A percentile compares a stretch with the other conserved stretches of the same genome.
These are phyloP conservation scores for Epichloe aotearoae DNA, from an alignment of 2,329 filamentous ascomycete genomes.

Conservation along the genomic window DNA sequence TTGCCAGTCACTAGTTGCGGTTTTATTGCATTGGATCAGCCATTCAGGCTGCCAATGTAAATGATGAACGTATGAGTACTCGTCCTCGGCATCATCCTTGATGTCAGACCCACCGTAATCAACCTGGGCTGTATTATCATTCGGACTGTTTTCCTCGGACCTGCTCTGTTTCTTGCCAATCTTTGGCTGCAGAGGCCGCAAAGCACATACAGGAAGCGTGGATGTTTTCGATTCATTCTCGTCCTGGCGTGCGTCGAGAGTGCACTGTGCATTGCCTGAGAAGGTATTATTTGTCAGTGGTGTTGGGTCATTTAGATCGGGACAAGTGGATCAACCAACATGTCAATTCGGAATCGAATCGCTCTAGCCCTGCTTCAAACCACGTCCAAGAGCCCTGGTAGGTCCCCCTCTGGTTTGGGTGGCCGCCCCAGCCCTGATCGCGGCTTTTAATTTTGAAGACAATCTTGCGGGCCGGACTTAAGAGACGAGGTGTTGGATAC, in stretches of 20 bases:
- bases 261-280: conserved; percentile 17
- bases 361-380: conserved; percentile 50
- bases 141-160: background rate
- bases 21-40: conserved; percentile 35
- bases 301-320: too few relatives aligned
- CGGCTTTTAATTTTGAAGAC: conserved; percentile 43
- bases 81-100: conserved; percentile 4
- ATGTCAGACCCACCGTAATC: background rate
- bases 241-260: conserved; percentile 16
- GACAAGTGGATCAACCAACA: conserved; percentile 13
- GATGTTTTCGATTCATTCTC: conserved; percentile 10
- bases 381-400: conserved; percentile 43
- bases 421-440: conserved; percentile 45
- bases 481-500: conserved; percentile 26
- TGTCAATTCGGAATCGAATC: conserved; percentile 27
- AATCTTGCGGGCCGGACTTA: conserved; percentile 43
- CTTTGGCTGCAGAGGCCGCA: conserved; percentile 24
- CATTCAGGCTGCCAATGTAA: conserved; percentile 22
- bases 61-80: conserved; percentile 23
- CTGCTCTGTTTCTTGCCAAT: conserved; percentile 7
- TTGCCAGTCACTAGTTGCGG: conserved; percentile 19
- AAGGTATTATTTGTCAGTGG: conserved; percentile 2
- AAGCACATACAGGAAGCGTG: conserved; percentile 19
- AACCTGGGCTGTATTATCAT: background rate
- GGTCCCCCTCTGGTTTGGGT: conserved; percentile 19